phyloP scores from a whole-genome alignment of 225 moss, liverwort and hornwort species.

The Straminergon stramineum region DNA sequence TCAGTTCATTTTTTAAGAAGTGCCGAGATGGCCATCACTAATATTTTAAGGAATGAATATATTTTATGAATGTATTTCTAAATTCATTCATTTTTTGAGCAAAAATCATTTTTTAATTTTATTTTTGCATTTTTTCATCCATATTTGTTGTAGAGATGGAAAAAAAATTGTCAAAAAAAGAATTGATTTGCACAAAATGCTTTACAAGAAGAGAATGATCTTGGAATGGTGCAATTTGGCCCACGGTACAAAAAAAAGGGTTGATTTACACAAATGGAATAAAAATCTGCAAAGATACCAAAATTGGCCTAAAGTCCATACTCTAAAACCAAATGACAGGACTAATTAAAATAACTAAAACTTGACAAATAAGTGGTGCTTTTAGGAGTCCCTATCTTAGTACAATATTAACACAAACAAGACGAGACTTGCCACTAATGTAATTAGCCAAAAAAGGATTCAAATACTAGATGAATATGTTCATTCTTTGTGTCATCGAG shows the following conservation, averaged over 20 bases:
- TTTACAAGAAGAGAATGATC: neutral
- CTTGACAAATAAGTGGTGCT: no score
- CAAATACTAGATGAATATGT: no score
- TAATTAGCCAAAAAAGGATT: no score
- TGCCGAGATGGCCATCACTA: neutral
- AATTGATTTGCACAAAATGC: fast-evolving
- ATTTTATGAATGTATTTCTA: neutral
- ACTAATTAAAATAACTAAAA: no score
- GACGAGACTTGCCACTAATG: no score
- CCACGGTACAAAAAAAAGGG: fast-evolving
- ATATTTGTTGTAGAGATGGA: neutral
- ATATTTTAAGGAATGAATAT: neutral
- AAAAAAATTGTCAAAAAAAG: neutral
- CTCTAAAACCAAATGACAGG: neutral
- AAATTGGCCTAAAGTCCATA: neutral
- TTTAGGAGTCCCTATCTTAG: no score
- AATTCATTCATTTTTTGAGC: no score
- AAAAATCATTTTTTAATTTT: no score
- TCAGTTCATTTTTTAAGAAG: neutral
- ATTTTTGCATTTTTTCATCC: no score
- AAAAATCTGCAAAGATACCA: neutral
- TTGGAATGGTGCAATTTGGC: neutral
- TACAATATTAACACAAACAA: no score
- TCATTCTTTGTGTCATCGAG: no score
- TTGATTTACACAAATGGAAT: neutral